Percentiles rank a stretch among this genome's conserved stretches.
Evolutionary conservation across 2,329 filamentous ascomycete species (phyloP).

Genomic region (Xylariales sp.): DNA sequence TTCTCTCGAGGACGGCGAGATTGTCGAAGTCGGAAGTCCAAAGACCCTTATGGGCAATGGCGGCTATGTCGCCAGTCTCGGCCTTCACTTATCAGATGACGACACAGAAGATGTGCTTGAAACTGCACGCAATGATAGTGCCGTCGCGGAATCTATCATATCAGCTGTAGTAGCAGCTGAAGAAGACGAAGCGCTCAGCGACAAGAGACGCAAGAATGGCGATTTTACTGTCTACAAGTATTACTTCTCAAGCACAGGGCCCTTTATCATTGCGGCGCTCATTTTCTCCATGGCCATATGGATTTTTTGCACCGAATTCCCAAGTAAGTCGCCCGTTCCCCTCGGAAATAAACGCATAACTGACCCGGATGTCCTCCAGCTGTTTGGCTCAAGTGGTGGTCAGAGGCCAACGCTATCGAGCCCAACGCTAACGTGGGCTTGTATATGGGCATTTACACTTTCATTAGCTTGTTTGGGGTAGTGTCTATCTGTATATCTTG

Average conservation of each 20-base stretch:
- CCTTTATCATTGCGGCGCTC: background rate
- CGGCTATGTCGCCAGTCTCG: slow-evolving; percentile 7
- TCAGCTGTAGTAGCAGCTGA: background rate
- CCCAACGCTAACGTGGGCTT: slow-evolving; percentile 7
- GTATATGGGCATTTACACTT: slow-evolving; percentile 2
- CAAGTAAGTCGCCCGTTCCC: slow-evolving; percentile 1
- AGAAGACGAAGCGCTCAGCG: background rate
- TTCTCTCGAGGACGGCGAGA: slow-evolving; percentile 2
- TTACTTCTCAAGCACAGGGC: slow-evolving; percentile 5
- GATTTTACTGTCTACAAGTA: slow-evolving; percentile 7
- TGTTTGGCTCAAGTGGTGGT: slow-evolving; percentile 11
- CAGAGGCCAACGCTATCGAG: slow-evolving; percentile 6
- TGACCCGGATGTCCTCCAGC: background rate
- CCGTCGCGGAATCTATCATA: background rate
- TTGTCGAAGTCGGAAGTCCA: slow-evolving; percentile 2
- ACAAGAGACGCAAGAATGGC: slow-evolving; percentile 5
- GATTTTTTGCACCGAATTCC: slow-evolving; percentile 6
- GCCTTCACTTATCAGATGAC: background rate
- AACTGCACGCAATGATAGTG: background rate
- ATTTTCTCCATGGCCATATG: background rate
- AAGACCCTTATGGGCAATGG: background rate
- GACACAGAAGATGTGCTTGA: background rate
- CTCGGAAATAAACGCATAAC: background rate
- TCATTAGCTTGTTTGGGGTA: background rate
- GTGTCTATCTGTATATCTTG: background rate